Evolutionary conservation across 495 filamentous ascomycete genomes (phyloP).

Genomic region (Podospora pseudocomata): DNA sequence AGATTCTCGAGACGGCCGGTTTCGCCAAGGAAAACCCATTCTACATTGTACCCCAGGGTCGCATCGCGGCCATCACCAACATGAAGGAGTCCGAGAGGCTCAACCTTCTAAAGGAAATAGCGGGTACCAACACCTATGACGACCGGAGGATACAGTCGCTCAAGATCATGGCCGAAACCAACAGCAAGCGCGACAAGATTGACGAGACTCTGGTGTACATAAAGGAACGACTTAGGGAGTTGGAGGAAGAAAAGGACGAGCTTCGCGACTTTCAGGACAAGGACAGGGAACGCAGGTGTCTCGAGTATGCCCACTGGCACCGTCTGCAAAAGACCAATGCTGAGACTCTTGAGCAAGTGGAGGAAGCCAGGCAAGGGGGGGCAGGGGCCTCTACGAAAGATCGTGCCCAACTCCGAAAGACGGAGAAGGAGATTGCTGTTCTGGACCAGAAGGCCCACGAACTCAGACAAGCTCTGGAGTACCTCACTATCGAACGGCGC

Average conservation of each 20-base stretch:
- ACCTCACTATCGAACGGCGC: constrained; percentile 79
- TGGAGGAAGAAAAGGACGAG: constrained; percentile 97
- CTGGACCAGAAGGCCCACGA: constrained; percentile 75
- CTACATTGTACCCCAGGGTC: constrained; percentile 97
- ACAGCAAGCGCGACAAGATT: constrained; percentile 89
- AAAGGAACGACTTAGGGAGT: constrained; percentile 78
- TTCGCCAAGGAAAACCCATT: constrained; percentile 98
- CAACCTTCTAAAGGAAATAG: constrained; percentile 91
- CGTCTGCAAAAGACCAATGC: constrained; percentile 77
- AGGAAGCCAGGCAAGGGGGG: constrained; percentile 74
- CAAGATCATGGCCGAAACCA: constrained; percentile 96
- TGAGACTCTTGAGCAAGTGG: constrained; percentile 74
- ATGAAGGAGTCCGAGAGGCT: constrained; percentile 94
- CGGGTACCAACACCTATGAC: constrained; percentile 95
- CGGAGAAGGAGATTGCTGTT: constrained; percentile 74
- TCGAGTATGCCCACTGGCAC: constrained; percentile 92
- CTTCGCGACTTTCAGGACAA: constrained; percentile 89
- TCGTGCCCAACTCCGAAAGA: constrained; percentile 67
- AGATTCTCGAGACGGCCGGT: constrained; percentile 90
- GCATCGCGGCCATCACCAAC: constrained; percentile 92
- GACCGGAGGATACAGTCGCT: constrained; percentile 81
- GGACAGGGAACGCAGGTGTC: constrained; percentile 84
- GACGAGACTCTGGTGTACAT: constrained; percentile 90
- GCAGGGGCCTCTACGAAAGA: constrained; percentile 80
- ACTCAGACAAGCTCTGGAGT: constrained; percentile 75